A percentile compares a stretch with the other conserved stretches of the same genome.
Evolutionary conservation across 768 basidiomycete species (phyloP).

Genomic region (Auriscalpium vulgare): DNA sequence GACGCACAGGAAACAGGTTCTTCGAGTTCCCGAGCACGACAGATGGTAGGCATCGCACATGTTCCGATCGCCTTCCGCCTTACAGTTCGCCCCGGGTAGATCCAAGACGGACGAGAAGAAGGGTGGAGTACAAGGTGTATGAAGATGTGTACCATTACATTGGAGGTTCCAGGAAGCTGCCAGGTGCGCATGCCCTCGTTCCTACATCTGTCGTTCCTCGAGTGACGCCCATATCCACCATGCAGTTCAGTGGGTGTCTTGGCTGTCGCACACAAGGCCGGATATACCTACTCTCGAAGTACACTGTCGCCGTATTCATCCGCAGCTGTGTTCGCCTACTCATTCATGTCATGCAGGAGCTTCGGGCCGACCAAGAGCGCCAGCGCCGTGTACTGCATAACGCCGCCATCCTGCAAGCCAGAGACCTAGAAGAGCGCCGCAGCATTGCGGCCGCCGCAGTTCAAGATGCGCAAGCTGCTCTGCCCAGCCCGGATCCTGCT

Average conservation of each 20-base stretch:
- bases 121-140: slow-evolving; percentile 9
- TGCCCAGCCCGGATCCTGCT: too few relatives aligned
- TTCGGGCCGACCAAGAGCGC: slow-evolving; percentile 10
- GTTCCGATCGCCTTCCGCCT: background rate
- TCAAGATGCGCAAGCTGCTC: too few relatives aligned
- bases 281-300: slow-evolving; percentile 9
- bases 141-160: slow-evolving; percentile 13
- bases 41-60: slow-evolving; percentile 1
- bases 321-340: background rate
- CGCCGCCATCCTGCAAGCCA: slow-evolving; percentile 9
- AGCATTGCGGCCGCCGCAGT: background rate
- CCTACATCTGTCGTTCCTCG: background rate
- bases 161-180: slow-evolving; percentile 9
- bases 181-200: slow-evolving; percentile 6
- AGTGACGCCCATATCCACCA: background rate
- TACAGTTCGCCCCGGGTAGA: background rate
- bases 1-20: slow-evolving; percentile 7
- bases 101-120: slow-evolving; percentile 4
- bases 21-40: slow-evolving; percentile 12
- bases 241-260: slow-evolving; percentile 14
- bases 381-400: slow-evolving; percentile 11
- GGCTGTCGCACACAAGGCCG: slow-evolving; percentile 11
- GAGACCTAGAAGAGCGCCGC: slow-evolving; percentile 10
- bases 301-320: background rate
- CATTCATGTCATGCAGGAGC: slow-evolving; percentile 4